Conservation (phyloP, 768 basidiomycete genomes). For the Panellus pusillus region DNA sequence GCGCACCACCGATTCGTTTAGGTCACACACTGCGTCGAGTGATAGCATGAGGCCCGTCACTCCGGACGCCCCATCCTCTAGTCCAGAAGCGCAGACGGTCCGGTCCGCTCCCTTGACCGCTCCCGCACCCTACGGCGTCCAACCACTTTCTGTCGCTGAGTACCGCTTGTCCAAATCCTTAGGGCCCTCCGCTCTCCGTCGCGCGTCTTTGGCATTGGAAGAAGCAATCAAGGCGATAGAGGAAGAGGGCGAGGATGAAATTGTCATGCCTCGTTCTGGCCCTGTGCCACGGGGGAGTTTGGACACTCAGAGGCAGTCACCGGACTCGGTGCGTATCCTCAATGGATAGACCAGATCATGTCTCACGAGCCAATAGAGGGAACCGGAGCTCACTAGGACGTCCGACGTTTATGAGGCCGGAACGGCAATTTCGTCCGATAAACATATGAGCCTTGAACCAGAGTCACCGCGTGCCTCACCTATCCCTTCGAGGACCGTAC, state of each 20-base stretch:
- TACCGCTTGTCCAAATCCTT: slow-evolving; percentile 51
- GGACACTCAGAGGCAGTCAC: slow-evolving; percentile 29
- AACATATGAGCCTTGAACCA: slow-evolving; percentile 45
- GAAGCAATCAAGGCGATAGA: slow-evolving; percentile 78
- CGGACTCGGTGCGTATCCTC: slow-evolving; percentile 32
- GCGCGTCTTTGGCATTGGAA: slow-evolving; percentile 74
- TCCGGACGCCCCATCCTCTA: slow-evolving; percentile 55
- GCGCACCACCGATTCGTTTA: slow-evolving; percentile 34
- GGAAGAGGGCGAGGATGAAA: slow-evolving; percentile 74
- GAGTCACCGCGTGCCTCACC: slow-evolving; percentile 61
- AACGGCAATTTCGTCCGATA: slow-evolving; percentile 72
- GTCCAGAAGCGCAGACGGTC: slow-evolving; percentile 37
- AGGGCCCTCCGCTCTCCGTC: slow-evolving; percentile 51
- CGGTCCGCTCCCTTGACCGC: slow-evolving; percentile 44
- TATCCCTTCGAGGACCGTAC: slow-evolving; percentile 60
- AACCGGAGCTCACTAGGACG: slow-evolving; percentile 36
- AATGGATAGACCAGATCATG: slow-evolving; percentile 9
- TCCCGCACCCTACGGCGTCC: slow-evolving; percentile 38
- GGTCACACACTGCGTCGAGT: slow-evolving; percentile 37
- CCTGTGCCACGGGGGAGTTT: slow-evolving; percentile 43
- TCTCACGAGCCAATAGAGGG: slow-evolving; percentile 28
- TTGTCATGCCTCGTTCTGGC: slow-evolving; percentile 68
- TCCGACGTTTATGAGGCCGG: slow-evolving; percentile 56
- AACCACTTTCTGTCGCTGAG: slow-evolving; percentile 40
- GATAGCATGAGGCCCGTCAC: slow-evolving; percentile 52